These are phyloP conservation scores for Rhamnella rubrinervis DNA, from an alignment of 331 rosid species.

Conservation along the genomic window DNA sequence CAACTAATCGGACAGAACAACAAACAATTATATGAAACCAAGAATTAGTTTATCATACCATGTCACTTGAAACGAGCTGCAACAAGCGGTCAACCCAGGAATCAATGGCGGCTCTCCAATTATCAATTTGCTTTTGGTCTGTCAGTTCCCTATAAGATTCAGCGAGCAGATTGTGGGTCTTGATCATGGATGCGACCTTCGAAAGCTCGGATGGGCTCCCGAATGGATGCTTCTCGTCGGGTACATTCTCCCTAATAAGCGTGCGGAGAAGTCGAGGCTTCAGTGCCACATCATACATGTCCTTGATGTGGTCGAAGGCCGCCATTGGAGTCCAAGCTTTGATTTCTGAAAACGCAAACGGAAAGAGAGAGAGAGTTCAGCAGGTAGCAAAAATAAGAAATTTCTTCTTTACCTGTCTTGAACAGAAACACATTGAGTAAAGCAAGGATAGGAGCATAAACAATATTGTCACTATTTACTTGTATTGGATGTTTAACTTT, in stretches of 20 bases:
- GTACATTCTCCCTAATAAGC: slow-evolving; percentile 53
- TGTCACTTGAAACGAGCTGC: slow-evolving; percentile 40
- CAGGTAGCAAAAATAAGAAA: no score
- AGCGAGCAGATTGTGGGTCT: slow-evolving; percentile 57
- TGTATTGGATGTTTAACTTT: no score
- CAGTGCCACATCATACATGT: slow-evolving; percentile 68
- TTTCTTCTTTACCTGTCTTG: no score
- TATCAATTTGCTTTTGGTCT: slow-evolving; percentile 34
- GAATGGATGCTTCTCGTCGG: slow-evolving; percentile 41
- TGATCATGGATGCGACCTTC: slow-evolving; percentile 43
- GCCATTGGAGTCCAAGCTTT: slow-evolving; percentile 43
- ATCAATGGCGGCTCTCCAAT: slow-evolving; percentile 66
- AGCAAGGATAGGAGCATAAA: no score
- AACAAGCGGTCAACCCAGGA: slow-evolving; percentile 64
- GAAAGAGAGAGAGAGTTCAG: neutral
- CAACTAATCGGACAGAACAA: neutral
- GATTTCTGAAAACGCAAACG: neutral
- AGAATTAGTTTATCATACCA: slow-evolving; percentile 42
- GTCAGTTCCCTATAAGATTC: slow-evolving; percentile 36
- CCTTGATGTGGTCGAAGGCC: slow-evolving; percentile 48
- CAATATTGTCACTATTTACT: no score
- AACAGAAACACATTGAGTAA: no score
- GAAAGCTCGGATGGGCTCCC: slow-evolving; percentile 42
- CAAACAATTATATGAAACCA: neutral
- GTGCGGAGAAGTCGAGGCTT: slow-evolving; percentile 66